Conservation (phyloP, 352 stramenopile species). For the Phytophthora sojae region DNA sequence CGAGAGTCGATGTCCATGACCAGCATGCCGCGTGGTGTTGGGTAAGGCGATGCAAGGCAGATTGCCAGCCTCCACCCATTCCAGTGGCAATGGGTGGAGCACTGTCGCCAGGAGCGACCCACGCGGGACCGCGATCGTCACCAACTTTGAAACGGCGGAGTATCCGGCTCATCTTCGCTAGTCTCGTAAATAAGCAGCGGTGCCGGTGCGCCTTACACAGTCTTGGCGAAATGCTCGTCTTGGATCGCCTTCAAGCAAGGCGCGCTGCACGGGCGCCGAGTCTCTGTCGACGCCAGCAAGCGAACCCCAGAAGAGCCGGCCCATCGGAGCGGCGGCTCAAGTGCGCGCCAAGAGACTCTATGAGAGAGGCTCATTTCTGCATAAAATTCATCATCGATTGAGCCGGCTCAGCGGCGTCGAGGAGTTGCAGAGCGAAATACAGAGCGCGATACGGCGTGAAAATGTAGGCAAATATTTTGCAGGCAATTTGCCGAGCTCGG, state of each 20-base stretch:
- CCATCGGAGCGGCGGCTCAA: conserved; percentile 16
- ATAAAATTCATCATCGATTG: conserved; percentile 9
- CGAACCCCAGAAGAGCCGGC: conserved; percentile 27
- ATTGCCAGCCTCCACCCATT: background rate
- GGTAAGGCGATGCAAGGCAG: conserved; percentile 1
- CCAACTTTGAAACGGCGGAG: conserved; percentile 24
- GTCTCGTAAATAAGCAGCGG: background rate
- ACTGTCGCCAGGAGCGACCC: conserved; percentile 8
- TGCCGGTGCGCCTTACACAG: background rate
- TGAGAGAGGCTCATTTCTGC: conserved; percentile 27
- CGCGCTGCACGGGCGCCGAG: background rate
- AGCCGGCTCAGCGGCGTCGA: conserved; percentile 9
- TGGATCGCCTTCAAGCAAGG: background rate
- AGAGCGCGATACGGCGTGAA: background rate
- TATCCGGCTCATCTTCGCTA: conserved; percentile 7
- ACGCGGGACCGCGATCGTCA: conserved; percentile 9
- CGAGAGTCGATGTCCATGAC: background rate
- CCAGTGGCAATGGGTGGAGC: conserved; percentile 3
- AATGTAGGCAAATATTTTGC: background rate
- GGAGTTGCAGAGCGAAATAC: background rate
- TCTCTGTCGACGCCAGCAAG: conserved; percentile 31
- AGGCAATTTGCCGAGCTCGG: background rate
- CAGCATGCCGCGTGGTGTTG: conserved; percentile 17
- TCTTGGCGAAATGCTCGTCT: background rate
- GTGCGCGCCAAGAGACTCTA: conserved; percentile 11